Conservation (phyloP, 2,329 filamentous ascomycete species). For the Fusarium phyllophilum region DNA sequence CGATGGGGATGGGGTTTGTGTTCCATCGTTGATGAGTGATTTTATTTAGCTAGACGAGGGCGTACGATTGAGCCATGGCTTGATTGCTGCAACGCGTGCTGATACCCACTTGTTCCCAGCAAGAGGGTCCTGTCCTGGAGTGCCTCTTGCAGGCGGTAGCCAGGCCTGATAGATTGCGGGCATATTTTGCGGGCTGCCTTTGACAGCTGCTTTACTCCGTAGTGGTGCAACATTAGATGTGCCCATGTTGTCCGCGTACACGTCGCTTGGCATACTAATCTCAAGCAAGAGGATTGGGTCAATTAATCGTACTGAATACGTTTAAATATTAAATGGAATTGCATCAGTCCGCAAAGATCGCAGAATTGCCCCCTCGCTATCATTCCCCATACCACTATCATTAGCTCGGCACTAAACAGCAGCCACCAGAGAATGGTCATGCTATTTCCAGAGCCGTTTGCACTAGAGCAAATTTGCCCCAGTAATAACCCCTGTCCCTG, state of each 20-base stretch:
- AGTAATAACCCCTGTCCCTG: not conserved
- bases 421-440: not conserved
- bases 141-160: not conserved
- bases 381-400: not conserved
- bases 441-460: not conserved
- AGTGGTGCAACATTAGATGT: not conserved
- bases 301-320: not conserved
- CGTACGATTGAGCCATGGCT: not conserved
- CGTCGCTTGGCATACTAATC: not conserved
- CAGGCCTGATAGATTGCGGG: not conserved
- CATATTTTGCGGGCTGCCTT: not conserved
- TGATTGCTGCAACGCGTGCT: not conserved
- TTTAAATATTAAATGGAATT: not conserved
- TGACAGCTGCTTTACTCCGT: not conserved
- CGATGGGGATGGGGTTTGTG: not conserved
- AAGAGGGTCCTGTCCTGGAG: not conserved
- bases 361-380: not conserved
- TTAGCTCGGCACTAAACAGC: not conserved
- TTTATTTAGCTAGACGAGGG: not conserved
- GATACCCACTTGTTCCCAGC: not conserved
- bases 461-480: conserved; percentile 3
- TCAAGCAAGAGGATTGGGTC: not conserved
- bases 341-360: not conserved
- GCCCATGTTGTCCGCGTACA: not conserved
- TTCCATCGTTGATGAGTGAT: not conserved